Evolutionary conservation across 495 filamentous ascomycete genomes (phyloP).

Genomic region (Amniculicola lignicola): DNA sequence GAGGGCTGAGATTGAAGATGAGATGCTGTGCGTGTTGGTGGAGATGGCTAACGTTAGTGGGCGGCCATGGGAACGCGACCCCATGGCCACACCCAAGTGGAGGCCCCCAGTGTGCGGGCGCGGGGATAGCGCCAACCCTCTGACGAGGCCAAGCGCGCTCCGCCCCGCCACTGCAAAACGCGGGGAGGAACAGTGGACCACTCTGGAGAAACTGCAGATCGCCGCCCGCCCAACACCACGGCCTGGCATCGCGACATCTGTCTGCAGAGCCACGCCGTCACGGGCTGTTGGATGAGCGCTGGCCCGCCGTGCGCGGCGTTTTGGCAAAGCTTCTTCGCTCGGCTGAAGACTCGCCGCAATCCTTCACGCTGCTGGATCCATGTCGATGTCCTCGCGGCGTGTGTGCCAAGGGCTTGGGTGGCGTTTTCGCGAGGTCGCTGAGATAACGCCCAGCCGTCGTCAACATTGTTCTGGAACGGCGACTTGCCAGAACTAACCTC

Average conservation of each 20-base stretch:
- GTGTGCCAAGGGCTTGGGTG: conserved; percentile 31
- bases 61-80: too few species aligned
- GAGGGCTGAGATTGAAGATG: not conserved
- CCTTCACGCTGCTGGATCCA: conserved; percentile 15
- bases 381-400: conserved; percentile 15
- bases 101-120: too few species aligned
- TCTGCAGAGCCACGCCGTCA: not conserved
- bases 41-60: too few species aligned
- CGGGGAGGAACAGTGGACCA: not conserved
- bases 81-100: too few species aligned
- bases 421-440: conserved; percentile 23
- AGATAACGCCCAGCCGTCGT: conserved; percentile 28
- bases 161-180: conserved; percentile 15
- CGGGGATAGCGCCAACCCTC: not conserved
- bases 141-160: conserved; percentile 10
- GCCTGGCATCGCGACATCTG: conserved; percentile 1
- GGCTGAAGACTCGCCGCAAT: conserved; percentile 11
- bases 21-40: too few species aligned
- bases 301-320: not conserved
- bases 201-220: not conserved
- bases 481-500: conserved; percentile 16
- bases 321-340: conserved; percentile 18
- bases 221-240: conserved; percentile 3
- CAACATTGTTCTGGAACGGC: conserved; percentile 27
- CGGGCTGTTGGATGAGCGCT: not conserved